Base-by-base conservation (phyloP, 768 basidiomycete species). In the Suillus occidentalis region DNA sequence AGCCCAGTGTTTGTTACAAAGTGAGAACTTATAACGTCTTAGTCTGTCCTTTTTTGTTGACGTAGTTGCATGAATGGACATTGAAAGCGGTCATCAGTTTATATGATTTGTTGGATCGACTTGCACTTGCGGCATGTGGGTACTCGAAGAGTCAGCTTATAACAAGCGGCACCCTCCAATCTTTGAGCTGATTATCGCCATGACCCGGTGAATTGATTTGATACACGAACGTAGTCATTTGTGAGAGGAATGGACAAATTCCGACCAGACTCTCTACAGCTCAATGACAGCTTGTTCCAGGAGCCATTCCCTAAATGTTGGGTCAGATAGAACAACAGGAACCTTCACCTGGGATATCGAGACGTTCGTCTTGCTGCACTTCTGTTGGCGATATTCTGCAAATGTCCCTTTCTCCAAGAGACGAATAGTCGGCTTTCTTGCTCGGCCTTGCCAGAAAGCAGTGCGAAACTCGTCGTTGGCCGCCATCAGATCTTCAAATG, bases 281-380 rank as follows among this genome's bases (percentile, higher is more conserved):
- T 67, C 67, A 7, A 14, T 13, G 7, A 55, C 39, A 18, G 66
- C 59, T 45, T 47, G 50, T 10, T 62, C 49, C 14, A 52, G 37
- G 50, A 68, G 25, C 67, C 65, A 66, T 31, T 63, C 50, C 25
- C 42, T 28, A 22, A 57, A 20, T 10, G 31, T 25, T 8, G 28
- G 14, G 14, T 68, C 65, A n/a, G 57, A 60, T 14, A 66, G 39
- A 6, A 68, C 58, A 6, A 57, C 52, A 0, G 67, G 67, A 16
- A 68, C 62, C 58, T 68, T 66, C 40, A 60, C 61, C 16, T 66
- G 67, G 18, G 58, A 43, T 31, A 60, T 62, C 7, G 61, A 53
- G 10, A 39, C 45, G 0, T 45, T 47, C 49, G 53, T 18, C 39
- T 25, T 39, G 13, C 61, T 42, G 37, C 50, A 37, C 40, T 43